Evolutionary conservation across 176 grass and related monocot genomes (phyloP), one percentile per base, ranked within the genome.

Genomic region (Phyllostachys edulis): DNA sequence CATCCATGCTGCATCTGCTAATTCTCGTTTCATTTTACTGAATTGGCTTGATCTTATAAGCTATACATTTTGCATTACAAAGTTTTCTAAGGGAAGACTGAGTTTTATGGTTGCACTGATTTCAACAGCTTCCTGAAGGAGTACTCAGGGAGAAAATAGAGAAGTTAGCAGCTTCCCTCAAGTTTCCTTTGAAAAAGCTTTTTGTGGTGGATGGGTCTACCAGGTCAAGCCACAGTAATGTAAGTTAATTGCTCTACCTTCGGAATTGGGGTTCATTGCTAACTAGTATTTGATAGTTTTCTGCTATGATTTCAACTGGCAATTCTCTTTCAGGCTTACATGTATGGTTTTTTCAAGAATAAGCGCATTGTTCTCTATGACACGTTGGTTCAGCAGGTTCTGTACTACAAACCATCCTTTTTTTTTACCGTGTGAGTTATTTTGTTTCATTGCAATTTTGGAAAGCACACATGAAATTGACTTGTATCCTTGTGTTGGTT

Each of bases 271-370:
- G 5, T 80, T 59, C 14, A 29, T 72, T 63, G 64, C n/a, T 73
- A 42, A 44, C 55, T 75, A 65, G 9, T 80, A 80, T 29, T 54
- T 15, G 11, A 23, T 56, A 46, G 16, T 84, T 77, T 76, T 56
- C 6, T 79, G 54, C 70, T 80, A 29, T 50, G 59, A 57, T 82
- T 81, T 90, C 15, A 88, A 87, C 34, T 65, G 18, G 61, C 8
- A 77, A 54, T 74, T 81, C 50, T 87, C 50, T 81, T 83, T 82
- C 90, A 99, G 97, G 97, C 97, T 63, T 96, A 99, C 86, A 96
- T 99, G 93, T 99, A 99, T 85, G 97, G 93, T 5, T 99, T 99
- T 80, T 96, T 96, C 81, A 99, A 99, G 87, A 99, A 99, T 59
- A 99, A 99, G 68, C 91, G 97, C 34, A 99, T 99, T 80, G 97